Evolutionary conservation across 192 early-diverging fungal species (phyloP).

Genomic region (Piromyces finnis): DNA sequence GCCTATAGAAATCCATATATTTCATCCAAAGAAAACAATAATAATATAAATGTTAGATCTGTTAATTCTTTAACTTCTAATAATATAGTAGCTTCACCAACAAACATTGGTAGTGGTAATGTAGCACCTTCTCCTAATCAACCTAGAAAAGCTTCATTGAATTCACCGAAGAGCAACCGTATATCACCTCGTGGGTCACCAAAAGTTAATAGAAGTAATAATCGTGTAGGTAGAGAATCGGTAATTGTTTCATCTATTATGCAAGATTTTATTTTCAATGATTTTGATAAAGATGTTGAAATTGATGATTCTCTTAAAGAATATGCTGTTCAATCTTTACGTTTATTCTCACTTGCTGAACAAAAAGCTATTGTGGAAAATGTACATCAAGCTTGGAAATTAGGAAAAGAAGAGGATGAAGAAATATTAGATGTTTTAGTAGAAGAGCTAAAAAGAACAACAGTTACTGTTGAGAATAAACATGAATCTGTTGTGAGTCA

Average conservation of each 20-base stretch:
- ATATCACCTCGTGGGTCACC: background rate
- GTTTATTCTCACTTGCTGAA: background rate
- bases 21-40: background rate
- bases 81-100: no score
- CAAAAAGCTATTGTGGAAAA: background rate
- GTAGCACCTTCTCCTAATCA: background rate
- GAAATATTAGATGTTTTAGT: background rate
- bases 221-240: background rate
- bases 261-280: background rate
- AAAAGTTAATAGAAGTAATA: background rate
- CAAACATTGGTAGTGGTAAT: background rate
- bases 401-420: background rate
- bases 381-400: background rate
- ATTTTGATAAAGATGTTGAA: background rate
- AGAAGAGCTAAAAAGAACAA: background rate
- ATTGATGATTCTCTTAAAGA: background rate
- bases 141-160: background rate
- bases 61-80: no score
- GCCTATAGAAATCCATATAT: background rate
- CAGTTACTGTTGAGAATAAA: background rate
- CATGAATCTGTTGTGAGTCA: background rate
- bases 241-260: background rate
- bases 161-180: background rate
- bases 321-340: background rate
- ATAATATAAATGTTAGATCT: background rate